Conservation (phyloP, 2,329 filamentous ascomycete genomes). For the Botrytis elliptica region DNA sequence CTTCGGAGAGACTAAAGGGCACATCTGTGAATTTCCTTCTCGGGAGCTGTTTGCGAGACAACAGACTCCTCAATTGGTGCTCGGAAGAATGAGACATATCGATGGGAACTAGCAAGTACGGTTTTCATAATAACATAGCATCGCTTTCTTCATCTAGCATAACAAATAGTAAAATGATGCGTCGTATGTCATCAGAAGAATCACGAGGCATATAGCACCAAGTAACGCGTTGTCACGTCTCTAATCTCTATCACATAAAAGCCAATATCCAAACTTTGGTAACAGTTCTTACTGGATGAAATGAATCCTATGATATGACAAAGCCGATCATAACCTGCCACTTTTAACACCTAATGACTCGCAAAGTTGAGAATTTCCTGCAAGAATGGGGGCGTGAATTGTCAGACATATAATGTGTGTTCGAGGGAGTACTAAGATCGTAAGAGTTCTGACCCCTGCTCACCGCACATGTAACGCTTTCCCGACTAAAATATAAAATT, state of each 20-base stretch:
- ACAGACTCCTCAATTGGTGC: neutral
- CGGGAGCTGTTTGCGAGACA: neutral
- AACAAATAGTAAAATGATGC: neutral
- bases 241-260: neutral
- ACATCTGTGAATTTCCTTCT: neutral
- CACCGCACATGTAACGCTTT: too few species aligned
- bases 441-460: too few species aligned
- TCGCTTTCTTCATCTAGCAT: neutral
- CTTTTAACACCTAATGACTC: neutral
- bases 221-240: neutral
- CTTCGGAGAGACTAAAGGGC: neutral
- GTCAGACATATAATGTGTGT: neutral
- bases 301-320: neutral
- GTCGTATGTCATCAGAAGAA: neutral
- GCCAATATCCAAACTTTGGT: neutral
- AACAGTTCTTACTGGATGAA: neutral
- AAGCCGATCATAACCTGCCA: neutral
- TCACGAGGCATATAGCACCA: conserved; percentile 1
- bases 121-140: neutral
- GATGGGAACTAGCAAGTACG: neutral
- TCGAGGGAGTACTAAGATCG: neutral
- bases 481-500: too few species aligned
- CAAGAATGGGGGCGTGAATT: neutral
- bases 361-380: neutral
- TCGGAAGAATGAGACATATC: neutral